These are phyloP conservation scores for Hansfordia pulvinata DNA, from an alignment of 2,329 filamentous ascomycete genomes.

Conservation along the genomic window DNA sequence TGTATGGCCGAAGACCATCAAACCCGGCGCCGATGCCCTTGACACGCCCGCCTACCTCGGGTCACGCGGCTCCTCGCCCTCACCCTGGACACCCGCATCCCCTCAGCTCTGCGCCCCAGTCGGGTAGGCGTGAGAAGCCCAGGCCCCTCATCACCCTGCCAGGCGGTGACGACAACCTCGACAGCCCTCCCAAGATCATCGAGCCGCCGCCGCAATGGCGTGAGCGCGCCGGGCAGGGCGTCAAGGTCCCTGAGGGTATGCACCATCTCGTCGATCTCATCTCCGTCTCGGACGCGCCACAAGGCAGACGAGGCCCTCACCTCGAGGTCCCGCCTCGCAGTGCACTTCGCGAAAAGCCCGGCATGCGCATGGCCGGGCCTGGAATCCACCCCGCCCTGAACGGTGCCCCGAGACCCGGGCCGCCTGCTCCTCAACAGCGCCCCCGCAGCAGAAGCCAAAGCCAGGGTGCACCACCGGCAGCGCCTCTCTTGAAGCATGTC, in stretches of 20 bases:
- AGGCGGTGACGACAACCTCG: too few relatives aligned
- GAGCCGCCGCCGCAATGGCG: slow-evolving; percentile 16
- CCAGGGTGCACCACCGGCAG: too few relatives aligned
- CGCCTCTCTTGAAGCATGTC: too few relatives aligned
- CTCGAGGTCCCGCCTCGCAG: slow-evolving; percentile 12
- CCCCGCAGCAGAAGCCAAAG: too few relatives aligned
- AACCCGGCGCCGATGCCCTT: not conserved
- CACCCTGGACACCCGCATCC: not conserved
- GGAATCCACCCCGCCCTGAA: slow-evolving; percentile 4
- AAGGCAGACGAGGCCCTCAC: not conserved
- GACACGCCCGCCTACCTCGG: not conserved
- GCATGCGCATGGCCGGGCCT: too few relatives aligned
- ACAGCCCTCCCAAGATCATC: slow-evolving; percentile 9
- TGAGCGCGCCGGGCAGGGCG: slow-evolving; percentile 14
- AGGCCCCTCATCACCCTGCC: slow-evolving; percentile 16
- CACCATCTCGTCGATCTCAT: slow-evolving; percentile 17
- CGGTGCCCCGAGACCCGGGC: not conserved
- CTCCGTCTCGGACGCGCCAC: slow-evolving; percentile 1
- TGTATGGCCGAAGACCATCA: not conserved
- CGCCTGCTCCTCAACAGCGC: too few relatives aligned
- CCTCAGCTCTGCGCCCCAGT: slow-evolving; percentile 2
- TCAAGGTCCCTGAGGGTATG: slow-evolving; percentile 16
- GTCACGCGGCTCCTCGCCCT: too few relatives aligned
- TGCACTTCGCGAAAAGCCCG: slow-evolving; percentile 9
- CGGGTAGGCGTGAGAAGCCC: slow-evolving; percentile 11